phyloP scores from a whole-genome alignment of 352 stramenopile genomes.

The Globisporangium polare region DNA sequence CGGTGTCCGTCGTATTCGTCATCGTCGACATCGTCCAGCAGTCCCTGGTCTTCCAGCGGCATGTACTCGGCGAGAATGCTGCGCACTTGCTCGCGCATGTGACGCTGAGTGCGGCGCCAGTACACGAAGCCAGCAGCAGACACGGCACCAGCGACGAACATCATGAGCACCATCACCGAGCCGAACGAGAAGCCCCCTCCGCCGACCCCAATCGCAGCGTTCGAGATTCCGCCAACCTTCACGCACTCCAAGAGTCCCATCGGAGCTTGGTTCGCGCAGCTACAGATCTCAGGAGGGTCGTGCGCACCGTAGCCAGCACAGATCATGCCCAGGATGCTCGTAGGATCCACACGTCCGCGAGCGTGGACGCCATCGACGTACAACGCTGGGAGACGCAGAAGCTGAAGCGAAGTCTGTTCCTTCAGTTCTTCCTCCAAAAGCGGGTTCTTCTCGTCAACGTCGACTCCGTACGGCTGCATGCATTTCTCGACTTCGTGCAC shows the following conservation, averaged over 20 bases:
- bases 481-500: slow-evolving; percentile 87
- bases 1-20: slow-evolving; percentile 55
- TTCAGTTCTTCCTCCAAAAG: slow-evolving; percentile 90
- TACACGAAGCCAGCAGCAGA: slow-evolving; percentile 82
- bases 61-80: slow-evolving; percentile 97
- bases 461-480: slow-evolving; percentile 90
- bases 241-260: slow-evolving; percentile 62
- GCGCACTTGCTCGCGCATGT: slow-evolving; percentile 95
- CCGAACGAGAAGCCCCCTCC: slow-evolving; percentile 73
- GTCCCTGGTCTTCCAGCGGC: slow-evolving; percentile 88
- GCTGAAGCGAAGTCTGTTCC: slow-evolving; percentile 86
- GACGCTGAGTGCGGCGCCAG: slow-evolving; percentile 88
- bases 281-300: slow-evolving; percentile 74
- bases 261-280: slow-evolving; percentile 65
- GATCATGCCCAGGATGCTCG: slow-evolving; percentile 82
- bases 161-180: slow-evolving; percentile 83
- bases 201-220: slow-evolving; percentile 44
- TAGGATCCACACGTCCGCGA: slow-evolving; percentile 87
- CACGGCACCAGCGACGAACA: slow-evolving; percentile 74
- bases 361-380: slow-evolving; percentile 95
- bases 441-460: slow-evolving; percentile 84
- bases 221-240: slow-evolving; percentile 64
- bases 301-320: slow-evolving; percentile 82
- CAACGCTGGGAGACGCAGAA: slow-evolving; percentile 90
- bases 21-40: slow-evolving; percentile 61